These are phyloP conservation scores for Amesomyces nigricolor DNA, from an alignment of 2,329 filamentous ascomycete genomes.

Conservation along the genomic window DNA sequence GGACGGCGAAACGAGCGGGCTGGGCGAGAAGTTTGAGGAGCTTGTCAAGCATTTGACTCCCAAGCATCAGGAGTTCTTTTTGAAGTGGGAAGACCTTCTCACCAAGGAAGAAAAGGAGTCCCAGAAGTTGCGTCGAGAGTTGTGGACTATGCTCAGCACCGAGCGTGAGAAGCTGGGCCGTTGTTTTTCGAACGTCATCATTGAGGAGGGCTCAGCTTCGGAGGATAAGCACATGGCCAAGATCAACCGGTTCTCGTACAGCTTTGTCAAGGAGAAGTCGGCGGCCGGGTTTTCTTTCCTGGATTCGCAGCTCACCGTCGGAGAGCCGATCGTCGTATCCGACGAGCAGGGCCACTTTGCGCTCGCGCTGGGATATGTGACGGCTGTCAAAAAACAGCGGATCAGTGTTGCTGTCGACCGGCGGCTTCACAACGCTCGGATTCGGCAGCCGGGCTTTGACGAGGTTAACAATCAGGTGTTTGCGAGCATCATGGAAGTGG, in stretches of 20 bases:
- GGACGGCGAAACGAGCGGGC: slow-evolving; percentile 70
- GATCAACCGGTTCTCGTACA: slow-evolving; percentile 89
- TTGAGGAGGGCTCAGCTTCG: slow-evolving; percentile 68
- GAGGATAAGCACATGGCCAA: slow-evolving; percentile 67
- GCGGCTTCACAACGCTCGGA: slow-evolving; percentile 78
- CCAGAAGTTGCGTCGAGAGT: slow-evolving; percentile 77
- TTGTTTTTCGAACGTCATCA: slow-evolving; percentile 82
- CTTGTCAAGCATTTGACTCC: slow-evolving; percentile 71
- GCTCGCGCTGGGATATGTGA: slow-evolving; percentile 85
- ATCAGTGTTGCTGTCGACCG: slow-evolving; percentile 90
- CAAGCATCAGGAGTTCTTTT: slow-evolving; percentile 74
- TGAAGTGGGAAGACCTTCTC: slow-evolving; percentile 88
- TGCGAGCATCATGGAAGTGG: slow-evolving; percentile 83
- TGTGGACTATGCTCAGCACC: slow-evolving; percentile 91
- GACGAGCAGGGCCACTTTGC: slow-evolving; percentile 95
- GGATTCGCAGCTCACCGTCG: slow-evolving; percentile 80
- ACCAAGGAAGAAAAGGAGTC: slow-evolving; percentile 92
- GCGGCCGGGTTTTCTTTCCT: slow-evolving; percentile 70
- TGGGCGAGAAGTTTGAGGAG: slow-evolving; percentile 77
- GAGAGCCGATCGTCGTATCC: slow-evolving; percentile 93
- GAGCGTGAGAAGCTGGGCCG: slow-evolving; percentile 84
- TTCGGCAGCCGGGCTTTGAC: slow-evolving; percentile 70
- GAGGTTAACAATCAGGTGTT: slow-evolving; percentile 75
- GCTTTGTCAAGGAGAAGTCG: slow-evolving; percentile 65
- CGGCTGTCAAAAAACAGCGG: slow-evolving; percentile 64